Evolutionary conservation across 257 asterid genomes (phyloP).

Genomic region (Ligustrum vulgare): DNA sequence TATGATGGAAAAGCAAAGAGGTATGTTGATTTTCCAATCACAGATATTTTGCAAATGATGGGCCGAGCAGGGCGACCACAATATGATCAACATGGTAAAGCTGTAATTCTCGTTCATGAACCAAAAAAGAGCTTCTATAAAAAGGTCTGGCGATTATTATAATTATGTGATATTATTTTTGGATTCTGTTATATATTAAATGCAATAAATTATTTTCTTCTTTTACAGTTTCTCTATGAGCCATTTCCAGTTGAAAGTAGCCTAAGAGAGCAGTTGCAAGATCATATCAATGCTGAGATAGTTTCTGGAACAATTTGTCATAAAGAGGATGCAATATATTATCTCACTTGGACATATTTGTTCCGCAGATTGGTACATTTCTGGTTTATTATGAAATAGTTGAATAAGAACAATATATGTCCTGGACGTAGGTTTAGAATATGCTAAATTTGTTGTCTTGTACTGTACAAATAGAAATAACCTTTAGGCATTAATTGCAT

Average conservation of each 20-base stretch:
- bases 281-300: conserved; percentile 96
- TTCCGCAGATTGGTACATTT: conserved; percentile 88
- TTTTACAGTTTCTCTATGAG: conserved; percentile 85
- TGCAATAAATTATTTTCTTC: conserved; percentile 25
- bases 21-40: conserved; percentile 94
- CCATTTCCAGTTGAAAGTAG: conserved; percentile 99
- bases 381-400: conserved; percentile 12
- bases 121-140: conserved; percentile 98
- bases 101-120: conserved; percentile 98
- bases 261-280: conserved; percentile 90
- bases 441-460: too few species aligned
- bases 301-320: conserved; percentile 91
- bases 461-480: too few species aligned
- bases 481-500: neutral
- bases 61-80: conserved; percentile 99
- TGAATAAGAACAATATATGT: neutral
- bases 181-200: conserved; percentile 12
- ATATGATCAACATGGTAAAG: conserved; percentile 95
- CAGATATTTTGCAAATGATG: conserved; percentile 98
- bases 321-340: conserved; percentile 93
- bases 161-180: conserved; percentile 9
- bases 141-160: conserved; percentile 47
- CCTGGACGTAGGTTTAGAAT: too few species aligned
- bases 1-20: conserved; percentile 92
- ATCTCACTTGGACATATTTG: conserved; percentile 98